Conservation (phyloP, 345 rosid species). For the Cochlearia excelsa region DNA sequence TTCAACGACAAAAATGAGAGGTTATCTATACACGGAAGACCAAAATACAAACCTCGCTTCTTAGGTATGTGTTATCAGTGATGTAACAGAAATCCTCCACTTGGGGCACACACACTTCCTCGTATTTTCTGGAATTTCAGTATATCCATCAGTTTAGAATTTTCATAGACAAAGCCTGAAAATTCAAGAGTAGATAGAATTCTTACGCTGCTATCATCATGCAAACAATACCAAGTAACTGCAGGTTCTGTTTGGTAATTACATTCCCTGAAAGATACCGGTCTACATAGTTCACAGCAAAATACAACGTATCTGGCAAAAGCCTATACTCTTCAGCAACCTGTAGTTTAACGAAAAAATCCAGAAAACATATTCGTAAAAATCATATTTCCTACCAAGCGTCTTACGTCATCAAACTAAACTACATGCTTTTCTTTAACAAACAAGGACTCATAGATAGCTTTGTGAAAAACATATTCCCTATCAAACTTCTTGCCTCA, state of each 20-base stretch:
- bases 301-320: slow-evolving; percentile 78
- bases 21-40: too few relatives aligned
- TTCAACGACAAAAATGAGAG: too few relatives aligned
- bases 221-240: slow-evolving; percentile 90
- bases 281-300: slow-evolving; percentile 88
- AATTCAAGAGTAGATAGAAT: background rate
- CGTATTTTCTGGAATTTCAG: slow-evolving; percentile 63
- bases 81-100: slow-evolving; percentile 96
- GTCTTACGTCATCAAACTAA: too few relatives aligned
- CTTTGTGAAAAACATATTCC: too few relatives aligned
- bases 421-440: too few relatives aligned
- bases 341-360: slow-evolving; percentile 30
- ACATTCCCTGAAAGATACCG: slow-evolving; percentile 86
- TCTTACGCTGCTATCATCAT: slow-evolving; percentile 97
- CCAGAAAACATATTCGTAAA: background rate
- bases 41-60: slow-evolving; percentile 53
- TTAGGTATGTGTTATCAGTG: slow-evolving; percentile 89
- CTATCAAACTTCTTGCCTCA: too few relatives aligned
- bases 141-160: too few relatives aligned
- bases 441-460: too few relatives aligned
- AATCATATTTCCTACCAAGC: too few relatives aligned
- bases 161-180: too few relatives aligned
- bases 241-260: slow-evolving; percentile 78
- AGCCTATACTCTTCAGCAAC: slow-evolving; percentile 97
- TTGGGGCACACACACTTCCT: slow-evolving; percentile 95